Conservation (phyloP, 2,329 filamentous ascomycete genomes). For the Gyromitra esculenta region DNA sequence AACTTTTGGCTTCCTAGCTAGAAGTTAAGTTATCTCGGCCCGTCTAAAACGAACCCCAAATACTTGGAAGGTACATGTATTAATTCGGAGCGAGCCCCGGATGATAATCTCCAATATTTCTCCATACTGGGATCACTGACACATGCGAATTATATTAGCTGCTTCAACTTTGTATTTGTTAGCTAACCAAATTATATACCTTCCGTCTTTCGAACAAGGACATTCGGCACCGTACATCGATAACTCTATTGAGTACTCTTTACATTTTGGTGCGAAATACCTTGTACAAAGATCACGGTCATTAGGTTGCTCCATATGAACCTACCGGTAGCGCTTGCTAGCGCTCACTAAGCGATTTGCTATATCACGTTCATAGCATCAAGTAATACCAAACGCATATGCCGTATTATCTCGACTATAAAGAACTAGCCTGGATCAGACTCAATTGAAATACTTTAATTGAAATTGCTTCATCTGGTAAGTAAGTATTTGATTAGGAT, state of each 20-base stretch:
- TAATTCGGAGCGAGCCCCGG: constrained; percentile 26
- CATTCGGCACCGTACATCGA: constrained; percentile 4
- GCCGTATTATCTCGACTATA: too few species aligned
- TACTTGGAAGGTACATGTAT: background rate
- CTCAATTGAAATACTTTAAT: too few species aligned
- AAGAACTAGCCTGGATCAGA: too few species aligned
- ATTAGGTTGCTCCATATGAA: background rate
- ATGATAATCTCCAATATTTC: background rate
- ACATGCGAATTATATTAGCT: constrained; percentile 2
- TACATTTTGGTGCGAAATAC: background rate
- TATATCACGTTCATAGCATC: constrained; percentile 8
- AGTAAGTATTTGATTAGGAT: too few species aligned
- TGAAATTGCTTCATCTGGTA: too few species aligned
- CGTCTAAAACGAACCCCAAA: constrained; percentile 1
- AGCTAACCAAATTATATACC: constrained; percentile 1
- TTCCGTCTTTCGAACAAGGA: background rate
- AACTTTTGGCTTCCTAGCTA: background rate
- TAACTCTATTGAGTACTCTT: background rate
- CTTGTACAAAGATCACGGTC: background rate
- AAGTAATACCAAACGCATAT: constrained; percentile 35
- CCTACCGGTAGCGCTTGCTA: background rate
- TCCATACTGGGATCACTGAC: background rate
- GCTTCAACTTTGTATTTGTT: background rate
- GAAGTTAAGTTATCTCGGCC: constrained; percentile 10
- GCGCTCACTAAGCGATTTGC: background rate